These are phyloP conservation scores for Trametes hirsuta DNA, from an alignment of 1,284 basidiomycete genomes.

Conservation along the genomic window DNA sequence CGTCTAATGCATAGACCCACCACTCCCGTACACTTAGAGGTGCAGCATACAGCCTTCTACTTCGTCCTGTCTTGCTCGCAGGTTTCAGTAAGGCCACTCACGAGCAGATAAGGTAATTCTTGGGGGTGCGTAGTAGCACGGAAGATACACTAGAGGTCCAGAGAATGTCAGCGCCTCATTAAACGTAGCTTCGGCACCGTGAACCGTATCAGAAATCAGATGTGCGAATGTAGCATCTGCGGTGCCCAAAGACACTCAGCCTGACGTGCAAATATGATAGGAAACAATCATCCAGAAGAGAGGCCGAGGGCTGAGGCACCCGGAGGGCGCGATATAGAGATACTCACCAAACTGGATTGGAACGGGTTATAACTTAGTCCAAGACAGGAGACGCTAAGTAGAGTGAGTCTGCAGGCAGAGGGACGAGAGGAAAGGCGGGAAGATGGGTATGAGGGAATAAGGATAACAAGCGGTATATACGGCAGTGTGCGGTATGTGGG, in stretches of 20 bases:
- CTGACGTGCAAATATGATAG: conserved; percentile 55
- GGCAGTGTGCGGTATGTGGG: background rate
- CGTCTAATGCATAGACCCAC: background rate
- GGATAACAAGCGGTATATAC: conserved; percentile 4
- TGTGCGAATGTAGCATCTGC: conserved; percentile 46
- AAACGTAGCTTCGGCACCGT: background rate
- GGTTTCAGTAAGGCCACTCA: background rate
- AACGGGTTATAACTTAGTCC: conserved; percentile 17
- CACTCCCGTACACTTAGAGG: background rate
- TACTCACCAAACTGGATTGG: conserved; percentile 10
- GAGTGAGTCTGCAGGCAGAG: background rate
- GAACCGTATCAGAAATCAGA: conserved; percentile 23
- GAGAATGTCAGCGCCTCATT: conserved; percentile 11
- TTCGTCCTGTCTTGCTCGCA: background rate
- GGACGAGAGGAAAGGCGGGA: background rate
- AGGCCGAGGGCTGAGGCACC: background rate
- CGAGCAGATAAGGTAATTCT: background rate
- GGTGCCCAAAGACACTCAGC: conserved; percentile 41
- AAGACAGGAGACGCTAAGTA: background rate
- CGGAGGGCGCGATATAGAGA: background rate
- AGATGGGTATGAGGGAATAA: conserved; percentile 13
- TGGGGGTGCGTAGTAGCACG: no score
- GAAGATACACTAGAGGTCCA: background rate
- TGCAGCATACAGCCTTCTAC: background rate
- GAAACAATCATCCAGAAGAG: conserved; percentile 20